Evolutionary conservation across 371 early-diverging fungal genomes (phyloP), one percentile per base, ranked within the genome.

Genomic region (Mortierella sp.): DNA sequence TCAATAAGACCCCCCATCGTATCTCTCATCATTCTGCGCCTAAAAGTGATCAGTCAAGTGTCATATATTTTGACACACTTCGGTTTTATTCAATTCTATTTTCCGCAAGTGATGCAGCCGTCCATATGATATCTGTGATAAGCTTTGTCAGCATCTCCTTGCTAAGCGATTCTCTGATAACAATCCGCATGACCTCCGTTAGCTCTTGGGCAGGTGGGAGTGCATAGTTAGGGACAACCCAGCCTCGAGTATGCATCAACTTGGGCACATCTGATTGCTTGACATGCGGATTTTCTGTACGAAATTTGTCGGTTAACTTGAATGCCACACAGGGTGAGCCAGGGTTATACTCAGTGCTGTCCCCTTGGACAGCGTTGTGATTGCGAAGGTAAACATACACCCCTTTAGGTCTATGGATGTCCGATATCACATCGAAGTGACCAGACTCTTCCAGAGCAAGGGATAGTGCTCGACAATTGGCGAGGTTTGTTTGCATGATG

Each of bases 251-350:
- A 73, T 79, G 90, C 70, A 89, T 24, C 73, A 89, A 70, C 12
- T 76, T 80, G 29, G 84, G 77, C 14, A 87, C 75, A 7, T 84
- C 82, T 0, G 51, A 29, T n/a, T 76, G 76, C 55, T 70, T 76
- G 16, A 76, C 76, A n/a, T 76, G 54, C 16, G 68, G 51, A 44
- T 76, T 55, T 27, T 76, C 70, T 49, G 49, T 16, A 49, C 49
- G 49, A 49, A 49, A 49, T 16, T 49, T 49, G 49, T 49, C 49
- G 49, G 49, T 49, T 14, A 49, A 49, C 18, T 88, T 89, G 83
- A 92, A 94, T 2, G 94, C 89, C 4, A 94, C 93, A 94, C 90
- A 35, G 95, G 94, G 74, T 92, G 80, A 0, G 91, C 91, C 49
- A 14, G 86, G 81, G 56, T 87, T 88, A 58, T 83, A 89, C 18